Evolutionary conservation across 1,139 yeast species (phyloP), one percentile per base, ranked within the genome.

Genomic region (Taphrina betulina): DNA sequence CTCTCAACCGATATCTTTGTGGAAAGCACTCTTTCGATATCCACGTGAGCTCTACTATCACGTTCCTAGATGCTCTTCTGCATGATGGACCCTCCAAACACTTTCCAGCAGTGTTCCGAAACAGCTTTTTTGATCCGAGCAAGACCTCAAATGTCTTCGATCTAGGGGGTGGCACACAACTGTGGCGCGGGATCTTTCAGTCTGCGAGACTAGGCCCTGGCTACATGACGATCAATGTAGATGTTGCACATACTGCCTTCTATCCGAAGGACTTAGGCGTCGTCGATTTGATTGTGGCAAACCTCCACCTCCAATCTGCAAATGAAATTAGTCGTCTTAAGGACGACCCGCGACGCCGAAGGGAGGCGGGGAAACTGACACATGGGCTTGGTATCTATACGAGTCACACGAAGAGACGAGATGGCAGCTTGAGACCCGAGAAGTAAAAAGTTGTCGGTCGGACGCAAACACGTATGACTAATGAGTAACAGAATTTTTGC

Each of bases 161-260:
- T 12, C 50, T 60, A 4, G 57, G 44, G 7, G 61, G 60, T 38
- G 62, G 62, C 22, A 50, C 60, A 7, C 58, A 59, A 34, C 58
- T 60, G 3, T 59, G 59, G 60, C 58, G 58, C 26, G 62, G 62
- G 12, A 54, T 60, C 38, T 60, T 58, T 52, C 62, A 60, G 43
- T 43, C 60, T 28, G 58, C 59, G 17, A 58, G 62, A 7, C 58
- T 59, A n/a, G 57, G 58, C 4, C 59, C 53, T 7, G 61, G 62
- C 28, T 51, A 44, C 42, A 35, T 60, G 51, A 59, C 60, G 28
- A 50, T 60, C 44, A 60, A 60, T 41, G 61, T 60, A 16, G 62
- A 60, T 35, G 58, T 58, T 26, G 61, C 61, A 2, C 54, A 60
- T 2, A 58, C 60, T 8, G 62, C 58, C n/a, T 59, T 60, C 43